These are phyloP conservation scores for Plasmodium gallinaceum DNA, from an alignment of 169 alveolate genomes.

Conservation along the genomic window DNA sequence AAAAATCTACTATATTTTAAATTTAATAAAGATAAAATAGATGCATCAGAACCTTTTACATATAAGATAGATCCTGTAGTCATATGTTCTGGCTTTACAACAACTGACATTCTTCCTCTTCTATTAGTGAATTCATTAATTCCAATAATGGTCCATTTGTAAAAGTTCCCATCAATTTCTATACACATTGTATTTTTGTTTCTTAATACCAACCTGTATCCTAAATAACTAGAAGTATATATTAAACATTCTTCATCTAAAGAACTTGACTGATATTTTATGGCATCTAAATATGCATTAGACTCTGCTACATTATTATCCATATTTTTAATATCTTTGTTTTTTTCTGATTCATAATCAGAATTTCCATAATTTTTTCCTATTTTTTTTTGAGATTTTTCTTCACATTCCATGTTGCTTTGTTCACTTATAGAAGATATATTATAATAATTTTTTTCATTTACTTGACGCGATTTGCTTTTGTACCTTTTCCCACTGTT, in stretches of 20 bases:
- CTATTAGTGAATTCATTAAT: conserved; percentile 70
- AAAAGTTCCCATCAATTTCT: conserved; percentile 59
- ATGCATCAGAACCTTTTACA: conserved; percentile 76
- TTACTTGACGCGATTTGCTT: conserved; percentile 2
- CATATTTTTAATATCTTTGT: conserved; percentile 2
- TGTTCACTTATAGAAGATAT: conserved; percentile 12
- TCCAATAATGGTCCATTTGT: conserved; percentile 77
- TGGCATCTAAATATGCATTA: conserved; percentile 66
- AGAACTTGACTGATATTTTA: conserved; percentile 69
- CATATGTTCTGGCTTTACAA: conserved; percentile 75
- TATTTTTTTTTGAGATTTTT: not conserved
- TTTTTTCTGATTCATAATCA: conserved; percentile 41
- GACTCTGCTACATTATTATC: conserved; percentile 37
- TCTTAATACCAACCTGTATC: conserved; percentile 65
- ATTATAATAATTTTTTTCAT: conserved; percentile 17
- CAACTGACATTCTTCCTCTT: conserved; percentile 76
- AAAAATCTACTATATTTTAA: conserved; percentile 69
- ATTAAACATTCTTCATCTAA: conserved; percentile 75
- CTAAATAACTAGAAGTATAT: conserved; percentile 69
- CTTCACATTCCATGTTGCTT: conserved; percentile 14
- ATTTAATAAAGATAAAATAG: conserved; percentile 56
- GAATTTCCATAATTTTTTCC: conserved; percentile 20
- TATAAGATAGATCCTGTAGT: conserved; percentile 54
- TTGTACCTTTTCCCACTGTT: not conserved
- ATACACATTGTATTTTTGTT: conserved; percentile 73